Conservation (phyloP, 345 rosid genomes). For the Murraya paniculata region DNA sequence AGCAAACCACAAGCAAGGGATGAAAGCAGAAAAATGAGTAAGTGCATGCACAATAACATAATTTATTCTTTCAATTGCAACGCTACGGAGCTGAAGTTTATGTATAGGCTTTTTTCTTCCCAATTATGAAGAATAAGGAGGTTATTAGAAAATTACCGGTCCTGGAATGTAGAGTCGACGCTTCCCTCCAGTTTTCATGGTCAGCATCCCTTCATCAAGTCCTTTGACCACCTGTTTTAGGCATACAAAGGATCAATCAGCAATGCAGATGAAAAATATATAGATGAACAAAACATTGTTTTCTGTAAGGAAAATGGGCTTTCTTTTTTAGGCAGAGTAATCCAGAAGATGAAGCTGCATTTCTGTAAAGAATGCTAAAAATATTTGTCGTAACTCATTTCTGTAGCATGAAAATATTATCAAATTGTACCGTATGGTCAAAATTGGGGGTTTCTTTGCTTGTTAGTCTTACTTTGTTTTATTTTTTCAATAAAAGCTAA, state of each 20-base stretch:
- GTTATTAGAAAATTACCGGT: conserved; percentile 38
- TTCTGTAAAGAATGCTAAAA: neutral
- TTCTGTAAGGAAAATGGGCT: neutral
- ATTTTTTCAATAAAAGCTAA: neutral
- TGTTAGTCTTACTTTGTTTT: neutral
- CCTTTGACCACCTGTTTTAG: conserved; percentile 84
- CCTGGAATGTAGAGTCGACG: conserved; percentile 93
- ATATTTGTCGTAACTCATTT: neutral
- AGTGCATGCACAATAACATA: neutral
- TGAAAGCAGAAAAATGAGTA: neutral
- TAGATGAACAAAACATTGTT: neutral
- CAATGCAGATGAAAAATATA: neutral
- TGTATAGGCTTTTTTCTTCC: neutral
- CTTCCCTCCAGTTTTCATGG: conserved; percentile 89
- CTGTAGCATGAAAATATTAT: neutral
- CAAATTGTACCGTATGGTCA: neutral
- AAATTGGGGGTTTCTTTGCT: neutral
- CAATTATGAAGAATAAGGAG: no score
- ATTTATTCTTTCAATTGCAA: neutral
- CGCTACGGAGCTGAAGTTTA: neutral
- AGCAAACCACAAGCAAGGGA: neutral
- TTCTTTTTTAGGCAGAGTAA: neutral
- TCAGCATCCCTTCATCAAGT: conserved; percentile 89
- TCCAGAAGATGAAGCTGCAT: neutral
- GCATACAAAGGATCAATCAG: conserved; percentile 16